Base-by-base conservation (phyloP, 306 rosid genomes). In the Coriaria nepalensis region DNA sequence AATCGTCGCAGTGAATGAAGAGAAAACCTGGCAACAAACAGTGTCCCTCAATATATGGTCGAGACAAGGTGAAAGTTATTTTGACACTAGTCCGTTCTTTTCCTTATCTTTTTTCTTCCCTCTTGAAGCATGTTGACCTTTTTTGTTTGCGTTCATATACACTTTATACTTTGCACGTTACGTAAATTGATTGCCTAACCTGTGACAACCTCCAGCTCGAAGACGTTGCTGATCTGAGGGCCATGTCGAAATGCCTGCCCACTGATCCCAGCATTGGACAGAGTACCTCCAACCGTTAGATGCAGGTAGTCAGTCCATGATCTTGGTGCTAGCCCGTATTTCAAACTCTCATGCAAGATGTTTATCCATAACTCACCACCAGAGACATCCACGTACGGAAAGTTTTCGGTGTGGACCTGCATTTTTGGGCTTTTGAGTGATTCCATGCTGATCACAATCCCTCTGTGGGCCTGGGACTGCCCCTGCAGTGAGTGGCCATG, bases 401-500 rank as follows among this genome's bases (percentile, higher is more conserved):
- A 63, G 37, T 72, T 51, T 45, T 76, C 86, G 0, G 49, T 37
- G 55, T 71, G 29, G 46, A 90, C 65, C 60, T 75, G 66, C 83
- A 84, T 84, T 73, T 59, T 59, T 8, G 55, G 62, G 52, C 37
- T 43, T 52, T 63, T 69, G 39, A 92, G 83, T 29, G 94, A 77
- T 70, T 82, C 87, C 96, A 92, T 92, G 55, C 57, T 82, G 65
- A 92, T 70, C 53, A 92, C 94, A 47, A 92, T 55, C 68, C 98
- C 98, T 42, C 61, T 60, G 52, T 69, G 83, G 53, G 93, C 67
- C 62, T 92, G 96, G 34, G 98, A 63, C 62, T 92, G 96, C 38
- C 98, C 98, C 9, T 67, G 82, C 53, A 92, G 86, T 10, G 98
- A 85, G 84, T 92, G 98, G 8, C 96, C 98, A 48, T 92, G 98